phyloP scores from a whole-genome alignment of 305 asterid genomes.

The Rubia peregrina region DNA sequence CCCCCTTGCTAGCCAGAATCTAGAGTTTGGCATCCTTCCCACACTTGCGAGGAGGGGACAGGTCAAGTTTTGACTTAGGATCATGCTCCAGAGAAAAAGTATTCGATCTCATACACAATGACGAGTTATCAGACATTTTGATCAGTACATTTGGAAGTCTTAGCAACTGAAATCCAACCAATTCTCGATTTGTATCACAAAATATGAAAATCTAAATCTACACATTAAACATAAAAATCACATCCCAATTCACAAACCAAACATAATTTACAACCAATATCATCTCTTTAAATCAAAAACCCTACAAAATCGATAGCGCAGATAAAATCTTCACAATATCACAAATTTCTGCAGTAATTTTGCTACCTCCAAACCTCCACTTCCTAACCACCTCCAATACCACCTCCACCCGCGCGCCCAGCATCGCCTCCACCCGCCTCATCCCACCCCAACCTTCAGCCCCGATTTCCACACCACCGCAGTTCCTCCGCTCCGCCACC shows the following conservation, averaged over 20 bases:
- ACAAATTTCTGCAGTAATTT: not conserved
- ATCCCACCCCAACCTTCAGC: too few relatives aligned
- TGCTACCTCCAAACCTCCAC: too few relatives aligned
- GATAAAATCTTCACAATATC: not conserved
- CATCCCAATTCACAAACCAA: not conserved
- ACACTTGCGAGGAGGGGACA: constrained; percentile 32
- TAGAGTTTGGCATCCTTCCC: not conserved
- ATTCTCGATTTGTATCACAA: constrained; percentile 21
- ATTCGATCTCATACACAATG: constrained; percentile 21
- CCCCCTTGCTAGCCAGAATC: too few relatives aligned
- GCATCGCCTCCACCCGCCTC: too few relatives aligned
- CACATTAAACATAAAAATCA: not conserved
- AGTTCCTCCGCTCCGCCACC: too few relatives aligned
- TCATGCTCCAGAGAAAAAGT: constrained; percentile 44
- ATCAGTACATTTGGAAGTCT: not conserved
- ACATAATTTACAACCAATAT: not conserved
- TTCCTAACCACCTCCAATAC: too few relatives aligned
- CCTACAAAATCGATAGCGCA: not conserved
- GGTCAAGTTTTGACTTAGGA: constrained; percentile 11
- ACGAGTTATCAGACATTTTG: too few relatives aligned
- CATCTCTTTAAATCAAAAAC: not conserved
- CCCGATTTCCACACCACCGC: too few relatives aligned
- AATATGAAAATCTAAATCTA: not conserved
- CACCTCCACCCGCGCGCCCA: too few relatives aligned
- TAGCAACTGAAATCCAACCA: constrained; percentile 72